Evolutionary conservation across 371 early-diverging fungal species (phyloP).

Genomic region (Mortierella sp.): DNA sequence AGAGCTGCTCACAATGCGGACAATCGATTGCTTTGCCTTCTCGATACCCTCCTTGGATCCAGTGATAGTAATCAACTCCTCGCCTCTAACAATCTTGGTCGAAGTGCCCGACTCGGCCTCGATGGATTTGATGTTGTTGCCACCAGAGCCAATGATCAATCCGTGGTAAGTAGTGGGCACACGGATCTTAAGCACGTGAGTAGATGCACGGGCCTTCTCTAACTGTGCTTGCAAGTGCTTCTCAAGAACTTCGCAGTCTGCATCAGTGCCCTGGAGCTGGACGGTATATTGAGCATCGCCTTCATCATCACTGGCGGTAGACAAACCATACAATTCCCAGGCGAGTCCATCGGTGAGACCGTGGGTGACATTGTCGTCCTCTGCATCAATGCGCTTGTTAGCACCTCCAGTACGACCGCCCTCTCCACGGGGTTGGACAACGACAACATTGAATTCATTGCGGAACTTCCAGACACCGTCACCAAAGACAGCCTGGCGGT

Average conservation of each 20-base stretch:
- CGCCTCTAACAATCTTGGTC: constrained; percentile 64
- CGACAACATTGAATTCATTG: constrained; percentile 66
- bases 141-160: constrained; percentile 72
- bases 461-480: constrained; percentile 61
- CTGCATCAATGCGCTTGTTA: constrained; percentile 59
- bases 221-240: constrained; percentile 53
- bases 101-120: constrained; percentile 66
- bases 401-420: constrained; percentile 26
- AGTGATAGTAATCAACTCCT: constrained; percentile 61
- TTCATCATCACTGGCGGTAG: constrained; percentile 55
- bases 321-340: constrained; percentile 52
- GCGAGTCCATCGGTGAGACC: constrained; percentile 48
- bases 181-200: constrained; percentile 56
- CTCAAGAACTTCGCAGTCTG: constrained; percentile 57
- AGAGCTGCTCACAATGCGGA: constrained; percentile 51
- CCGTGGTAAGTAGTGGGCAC: constrained; percentile 70
- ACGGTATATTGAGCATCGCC: constrained; percentile 60
- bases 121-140: constrained; percentile 66
- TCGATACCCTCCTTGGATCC: constrained; percentile 67
- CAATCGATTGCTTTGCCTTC: constrained; percentile 61
- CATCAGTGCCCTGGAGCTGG: constrained; percentile 59
- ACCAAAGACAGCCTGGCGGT: constrained; percentile 64
- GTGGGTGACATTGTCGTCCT: constrained; percentile 41
- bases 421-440: constrained; percentile 55
- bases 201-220: constrained; percentile 49